phyloP scores from a whole-genome alignment of 208 protist genomes.

The Tetramitus jugosus region DNA sequence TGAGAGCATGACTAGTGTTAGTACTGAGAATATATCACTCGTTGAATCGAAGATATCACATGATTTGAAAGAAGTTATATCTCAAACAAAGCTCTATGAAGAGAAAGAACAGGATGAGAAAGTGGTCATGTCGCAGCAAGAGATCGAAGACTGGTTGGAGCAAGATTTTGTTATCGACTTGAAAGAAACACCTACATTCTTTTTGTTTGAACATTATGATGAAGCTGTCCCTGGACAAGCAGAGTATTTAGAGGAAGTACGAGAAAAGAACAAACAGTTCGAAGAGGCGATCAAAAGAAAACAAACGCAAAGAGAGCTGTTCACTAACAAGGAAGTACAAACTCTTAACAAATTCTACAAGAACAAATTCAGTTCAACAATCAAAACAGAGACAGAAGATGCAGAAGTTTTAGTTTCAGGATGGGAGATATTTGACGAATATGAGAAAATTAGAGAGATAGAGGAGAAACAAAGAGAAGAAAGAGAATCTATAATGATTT shows the following conservation, averaged over 20 bases:
- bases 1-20: too few species aligned
- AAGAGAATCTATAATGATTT: constrained; percentile 4
- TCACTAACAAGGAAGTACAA: constrained; percentile 10
- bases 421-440: constrained; percentile 14
- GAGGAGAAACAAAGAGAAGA: constrained; percentile 17
- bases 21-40: too few species aligned
- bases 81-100: too few species aligned
- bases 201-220: constrained; percentile 69
- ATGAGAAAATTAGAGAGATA: background rate
- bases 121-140: too few species aligned
- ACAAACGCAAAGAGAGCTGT: background rate
- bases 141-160: constrained; percentile 50
- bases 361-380: background rate
- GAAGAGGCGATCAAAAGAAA: background rate
- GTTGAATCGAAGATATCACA: too few species aligned
- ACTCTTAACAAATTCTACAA: constrained; percentile 6
- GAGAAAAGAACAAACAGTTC: background rate
- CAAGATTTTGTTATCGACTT: constrained; percentile 56
- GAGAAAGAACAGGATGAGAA: too few species aligned
- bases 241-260: background rate
- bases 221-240: constrained; percentile 33
- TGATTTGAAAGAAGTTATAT: too few species aligned
- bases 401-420: background rate
- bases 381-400: background rate
- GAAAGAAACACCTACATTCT: constrained; percentile 66